Conservation (phyloP, 208 protist species). For the Trypanosoma vivax region DNA sequence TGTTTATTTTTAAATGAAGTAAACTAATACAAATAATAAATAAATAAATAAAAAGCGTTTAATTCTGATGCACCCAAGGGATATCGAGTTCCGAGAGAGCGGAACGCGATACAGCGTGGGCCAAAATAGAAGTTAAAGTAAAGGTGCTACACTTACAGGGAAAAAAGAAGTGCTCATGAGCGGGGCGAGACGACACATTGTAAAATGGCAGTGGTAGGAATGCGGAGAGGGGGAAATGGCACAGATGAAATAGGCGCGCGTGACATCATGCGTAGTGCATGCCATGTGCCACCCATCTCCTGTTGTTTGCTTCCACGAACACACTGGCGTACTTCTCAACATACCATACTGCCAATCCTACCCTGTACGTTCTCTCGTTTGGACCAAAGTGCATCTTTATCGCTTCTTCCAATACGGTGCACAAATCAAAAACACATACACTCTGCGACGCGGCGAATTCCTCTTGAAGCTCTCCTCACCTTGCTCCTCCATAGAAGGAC, state of each 20-base stretch:
- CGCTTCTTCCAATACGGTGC: too few species aligned
- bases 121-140: neutral
- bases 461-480: neutral
- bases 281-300: neutral
- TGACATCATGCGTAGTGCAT: neutral
- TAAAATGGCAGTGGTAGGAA: conserved; percentile 13
- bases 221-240: conserved; percentile 2
- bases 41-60: too few species aligned
- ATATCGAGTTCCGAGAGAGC: too few species aligned
- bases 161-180: conserved; percentile 50
- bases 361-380: neutral
- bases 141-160: conserved; percentile 18
- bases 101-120: neutral
- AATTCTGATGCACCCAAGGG: too few species aligned
- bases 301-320: too few species aligned
- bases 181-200: conserved; percentile 22
- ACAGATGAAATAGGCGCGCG: conserved; percentile 11
- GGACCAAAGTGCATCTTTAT: neutral
- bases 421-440: neutral
- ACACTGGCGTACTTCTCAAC: too few species aligned
- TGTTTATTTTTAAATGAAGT: too few species aligned
- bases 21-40: too few species aligned
- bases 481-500: neutral
- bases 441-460: neutral
- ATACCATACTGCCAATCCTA: neutral